phyloP scores from a whole-genome alignment of 371 early-diverging fungal genomes.

The Mortierella sp. region DNA sequence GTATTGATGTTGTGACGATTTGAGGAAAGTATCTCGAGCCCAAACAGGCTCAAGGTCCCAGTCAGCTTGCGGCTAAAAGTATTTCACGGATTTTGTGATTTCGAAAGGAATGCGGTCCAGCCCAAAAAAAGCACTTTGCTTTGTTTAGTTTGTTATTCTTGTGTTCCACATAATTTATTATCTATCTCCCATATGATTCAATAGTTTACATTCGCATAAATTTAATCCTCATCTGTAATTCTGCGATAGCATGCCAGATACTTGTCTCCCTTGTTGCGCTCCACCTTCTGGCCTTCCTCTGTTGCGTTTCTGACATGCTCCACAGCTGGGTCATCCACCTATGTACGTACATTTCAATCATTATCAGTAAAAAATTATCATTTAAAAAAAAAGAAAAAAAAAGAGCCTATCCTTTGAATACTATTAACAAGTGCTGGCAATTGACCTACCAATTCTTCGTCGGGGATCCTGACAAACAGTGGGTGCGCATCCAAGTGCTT shows the following conservation, averaged over 20 bases:
- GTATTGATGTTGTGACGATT: conserved; percentile 2
- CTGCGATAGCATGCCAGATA: conserved; percentile 93
- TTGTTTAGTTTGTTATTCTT: too few species aligned
- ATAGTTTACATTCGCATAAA: not conserved
- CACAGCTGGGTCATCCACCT: conserved; percentile 89
- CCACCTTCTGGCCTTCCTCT: conserved; percentile 98
- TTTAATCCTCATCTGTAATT: conserved; percentile 40
- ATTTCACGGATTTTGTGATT: too few species aligned
- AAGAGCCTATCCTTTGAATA: not conserved
- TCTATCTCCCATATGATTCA: not conserved
- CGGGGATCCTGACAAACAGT: conserved; percentile 88
- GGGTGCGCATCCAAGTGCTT: conserved; percentile 95
- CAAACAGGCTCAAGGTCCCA: not conserved
- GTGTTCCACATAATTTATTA: not conserved
- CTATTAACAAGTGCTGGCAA: not conserved
- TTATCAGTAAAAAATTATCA: not conserved
- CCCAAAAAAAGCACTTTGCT: not conserved
- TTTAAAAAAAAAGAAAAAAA: not conserved
- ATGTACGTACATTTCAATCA: conserved; percentile 6
- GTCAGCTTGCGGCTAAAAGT: too few species aligned
- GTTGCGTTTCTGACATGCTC: conserved; percentile 88
- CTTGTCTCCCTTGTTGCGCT: conserved; percentile 94
- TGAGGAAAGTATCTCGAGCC: not conserved
- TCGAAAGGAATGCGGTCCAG: too few species aligned
- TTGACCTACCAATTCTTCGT: conserved; percentile 79